These are phyloP conservation scores for Citropsis articulata DNA, from an alignment of 345 rosid genomes.

Conservation along the genomic window DNA sequence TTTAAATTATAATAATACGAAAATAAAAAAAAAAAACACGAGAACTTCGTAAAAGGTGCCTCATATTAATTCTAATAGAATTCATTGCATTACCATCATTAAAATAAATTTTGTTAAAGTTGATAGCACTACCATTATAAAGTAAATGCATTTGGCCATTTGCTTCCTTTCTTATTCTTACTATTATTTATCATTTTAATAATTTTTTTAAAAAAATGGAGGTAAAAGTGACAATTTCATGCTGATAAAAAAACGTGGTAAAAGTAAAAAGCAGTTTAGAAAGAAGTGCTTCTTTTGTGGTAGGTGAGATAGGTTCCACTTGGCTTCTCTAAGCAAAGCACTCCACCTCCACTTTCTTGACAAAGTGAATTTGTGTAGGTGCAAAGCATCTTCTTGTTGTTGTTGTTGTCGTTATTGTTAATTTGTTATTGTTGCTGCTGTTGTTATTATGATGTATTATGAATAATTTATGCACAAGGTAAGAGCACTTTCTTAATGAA, in stretches of 20 bases:
- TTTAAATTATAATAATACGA: too few species aligned
- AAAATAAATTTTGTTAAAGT: too few species aligned
- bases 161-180: background rate
- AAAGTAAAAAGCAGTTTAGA: background rate
- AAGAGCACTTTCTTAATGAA: constrained; percentile 5
- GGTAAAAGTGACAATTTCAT: background rate
- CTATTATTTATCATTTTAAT: background rate
- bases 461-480: background rate
- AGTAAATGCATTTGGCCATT: background rate
- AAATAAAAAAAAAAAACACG: too few species aligned
- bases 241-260: background rate
- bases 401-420: too few species aligned
- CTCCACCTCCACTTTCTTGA: background rate
- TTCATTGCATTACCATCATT: too few species aligned
- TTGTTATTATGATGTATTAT: background rate
- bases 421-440: too few species aligned
- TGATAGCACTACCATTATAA: too few species aligned
- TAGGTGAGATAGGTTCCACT: background rate
- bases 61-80: too few species aligned
- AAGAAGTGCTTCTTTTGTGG: background rate
- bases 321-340: background rate
- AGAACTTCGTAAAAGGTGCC: too few species aligned
- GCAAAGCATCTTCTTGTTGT: background rate
- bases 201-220: background rate
- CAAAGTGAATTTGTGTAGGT: background rate